Conservation (phyloP, 768 basidiomycete species). For the Mycena maculata region DNA sequence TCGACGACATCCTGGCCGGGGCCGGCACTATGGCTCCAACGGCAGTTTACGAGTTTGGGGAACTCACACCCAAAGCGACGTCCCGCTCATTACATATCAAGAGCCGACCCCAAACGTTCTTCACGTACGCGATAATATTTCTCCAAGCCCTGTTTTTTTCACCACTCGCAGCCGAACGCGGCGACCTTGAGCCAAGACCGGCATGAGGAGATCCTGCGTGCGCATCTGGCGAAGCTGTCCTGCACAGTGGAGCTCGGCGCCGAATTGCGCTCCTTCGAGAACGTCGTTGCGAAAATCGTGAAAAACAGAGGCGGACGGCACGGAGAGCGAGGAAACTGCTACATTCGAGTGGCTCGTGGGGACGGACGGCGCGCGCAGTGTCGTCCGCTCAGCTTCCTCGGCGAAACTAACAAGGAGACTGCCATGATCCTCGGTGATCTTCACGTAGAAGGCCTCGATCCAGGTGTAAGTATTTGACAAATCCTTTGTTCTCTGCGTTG, state of each 20-base stretch:
- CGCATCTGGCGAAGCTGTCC: slow-evolving; percentile 45
- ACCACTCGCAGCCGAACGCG: slow-evolving; percentile 26
- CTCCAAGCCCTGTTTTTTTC: slow-evolving; percentile 2
- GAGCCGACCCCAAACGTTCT: slow-evolving; percentile 13
- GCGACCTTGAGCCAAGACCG: slow-evolving; percentile 38
- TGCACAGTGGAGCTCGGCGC: slow-evolving; percentile 57
- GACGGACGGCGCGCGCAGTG: slow-evolving; percentile 56
- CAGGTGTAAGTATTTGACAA: slow-evolving; percentile 2
- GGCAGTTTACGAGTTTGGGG: slow-evolving; percentile 45
- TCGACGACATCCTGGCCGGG: slow-evolving; percentile 50
- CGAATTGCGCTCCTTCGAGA: slow-evolving; percentile 56
- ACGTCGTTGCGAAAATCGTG: slow-evolving; percentile 52
- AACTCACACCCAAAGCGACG: background rate
- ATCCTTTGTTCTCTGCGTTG: background rate
- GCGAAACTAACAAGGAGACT: slow-evolving; percentile 50
- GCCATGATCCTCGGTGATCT: slow-evolving; percentile 52
- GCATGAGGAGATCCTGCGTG: slow-evolving; percentile 52
- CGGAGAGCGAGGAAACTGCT: slow-evolving; percentile 42
- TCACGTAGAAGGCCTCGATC: slow-evolving; percentile 20
- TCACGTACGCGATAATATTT: slow-evolving; percentile 24
- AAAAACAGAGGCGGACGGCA: slow-evolving; percentile 37
- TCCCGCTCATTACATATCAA: background rate
- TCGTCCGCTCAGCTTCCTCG: slow-evolving; percentile 56
- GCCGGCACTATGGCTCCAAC: slow-evolving; percentile 43
- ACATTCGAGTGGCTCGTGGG: slow-evolving; percentile 55